Evolutionary conservation across 495 filamentous ascomycete genomes (phyloP).

Genomic region (Hypoxylon subgilvum): DNA sequence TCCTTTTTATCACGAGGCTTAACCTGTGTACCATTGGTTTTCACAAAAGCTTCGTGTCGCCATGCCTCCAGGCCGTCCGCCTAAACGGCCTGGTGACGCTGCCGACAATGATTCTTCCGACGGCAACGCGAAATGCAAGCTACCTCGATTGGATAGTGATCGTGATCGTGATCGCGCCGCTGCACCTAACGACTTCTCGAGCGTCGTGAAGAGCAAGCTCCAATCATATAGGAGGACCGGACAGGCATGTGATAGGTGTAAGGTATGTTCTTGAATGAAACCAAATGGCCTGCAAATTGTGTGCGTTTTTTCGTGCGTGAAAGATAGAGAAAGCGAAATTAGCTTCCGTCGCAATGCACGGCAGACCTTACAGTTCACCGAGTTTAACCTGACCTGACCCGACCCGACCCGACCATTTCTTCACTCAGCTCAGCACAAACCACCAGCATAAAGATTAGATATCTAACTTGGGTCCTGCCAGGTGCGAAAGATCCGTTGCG

Average conservation of each 20-base stretch:
- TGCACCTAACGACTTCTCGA: constrained; percentile 67
- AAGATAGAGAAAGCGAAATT: not conserved
- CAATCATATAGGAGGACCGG: constrained; percentile 72
- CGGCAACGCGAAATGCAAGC: constrained; percentile 49
- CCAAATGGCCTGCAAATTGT: too few relatives aligned
- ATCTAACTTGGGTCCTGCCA: constrained; percentile 45
- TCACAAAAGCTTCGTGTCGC: constrained; percentile 34
- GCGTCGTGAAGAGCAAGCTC: constrained; percentile 67
- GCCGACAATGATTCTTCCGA: constrained; percentile 38
- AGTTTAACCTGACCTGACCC: not conserved
- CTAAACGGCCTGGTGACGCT: constrained; percentile 51
- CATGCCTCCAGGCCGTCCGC: constrained; percentile 46
- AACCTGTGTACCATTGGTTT: too few relatives aligned
- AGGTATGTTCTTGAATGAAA: constrained; percentile 66
- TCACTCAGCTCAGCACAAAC: not conserved
- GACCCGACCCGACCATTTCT: not conserved
- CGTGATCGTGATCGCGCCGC: constrained; percentile 26
- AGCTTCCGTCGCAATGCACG: constrained; percentile 4
- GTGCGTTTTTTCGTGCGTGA: not conserved
- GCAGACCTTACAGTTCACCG: not conserved
- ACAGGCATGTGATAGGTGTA: constrained; percentile 91
- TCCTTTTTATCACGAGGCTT: constrained; percentile 6
- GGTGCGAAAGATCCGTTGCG: constrained; percentile 86
- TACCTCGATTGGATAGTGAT: constrained; percentile 42
- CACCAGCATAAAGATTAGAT: not conserved